Evolutionary conservation across 2,329 filamentous ascomycete species (phyloP).

Genomic region (Daldinia eschscholtzii): DNA sequence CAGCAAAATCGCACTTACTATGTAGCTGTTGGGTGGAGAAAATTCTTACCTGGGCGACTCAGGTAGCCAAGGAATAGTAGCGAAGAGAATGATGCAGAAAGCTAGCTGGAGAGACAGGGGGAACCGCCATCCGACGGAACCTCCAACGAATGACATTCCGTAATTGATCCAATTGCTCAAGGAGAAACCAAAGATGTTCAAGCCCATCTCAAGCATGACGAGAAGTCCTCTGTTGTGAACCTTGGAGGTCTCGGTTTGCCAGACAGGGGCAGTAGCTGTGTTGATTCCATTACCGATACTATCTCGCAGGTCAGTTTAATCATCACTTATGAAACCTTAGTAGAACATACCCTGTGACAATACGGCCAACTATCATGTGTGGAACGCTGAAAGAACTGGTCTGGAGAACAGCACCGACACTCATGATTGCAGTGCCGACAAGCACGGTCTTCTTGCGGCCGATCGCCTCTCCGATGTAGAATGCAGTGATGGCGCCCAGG

Average conservation of each 20-base stretch:
- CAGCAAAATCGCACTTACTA: not conserved
- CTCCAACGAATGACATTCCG: constrained; percentile 51
- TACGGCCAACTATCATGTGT: constrained; percentile 57
- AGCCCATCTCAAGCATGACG: constrained; percentile 49
- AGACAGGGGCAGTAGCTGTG: constrained; percentile 50
- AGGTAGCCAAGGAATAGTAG: constrained; percentile 48
- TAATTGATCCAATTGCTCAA: constrained; percentile 52
- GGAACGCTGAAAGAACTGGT: constrained; percentile 50
- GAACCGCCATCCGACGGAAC: constrained; percentile 54
- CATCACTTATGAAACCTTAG: not conserved
- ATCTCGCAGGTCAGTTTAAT: constrained; percentile 12
- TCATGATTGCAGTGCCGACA: constrained; percentile 59
- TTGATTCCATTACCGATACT: constrained; percentile 60
- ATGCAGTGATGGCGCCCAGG: constrained; percentile 56
- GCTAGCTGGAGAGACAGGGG: constrained; percentile 56
- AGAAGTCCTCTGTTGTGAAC: constrained; percentile 48
- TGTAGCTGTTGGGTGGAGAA: not conserved
- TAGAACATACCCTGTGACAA: constrained; percentile 54
- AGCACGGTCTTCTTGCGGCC: constrained; percentile 60
- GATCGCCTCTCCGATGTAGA: constrained; percentile 58
- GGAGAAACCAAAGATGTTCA: constrained; percentile 51
- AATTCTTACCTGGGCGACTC: constrained; percentile 46
- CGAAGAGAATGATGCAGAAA: constrained; percentile 50
- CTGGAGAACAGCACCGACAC: constrained; percentile 49
- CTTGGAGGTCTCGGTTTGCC: constrained; percentile 52